Base-by-base conservation (phyloP, 495 filamentous ascomycete genomes). In the Penicillium subrubescens region DNA sequence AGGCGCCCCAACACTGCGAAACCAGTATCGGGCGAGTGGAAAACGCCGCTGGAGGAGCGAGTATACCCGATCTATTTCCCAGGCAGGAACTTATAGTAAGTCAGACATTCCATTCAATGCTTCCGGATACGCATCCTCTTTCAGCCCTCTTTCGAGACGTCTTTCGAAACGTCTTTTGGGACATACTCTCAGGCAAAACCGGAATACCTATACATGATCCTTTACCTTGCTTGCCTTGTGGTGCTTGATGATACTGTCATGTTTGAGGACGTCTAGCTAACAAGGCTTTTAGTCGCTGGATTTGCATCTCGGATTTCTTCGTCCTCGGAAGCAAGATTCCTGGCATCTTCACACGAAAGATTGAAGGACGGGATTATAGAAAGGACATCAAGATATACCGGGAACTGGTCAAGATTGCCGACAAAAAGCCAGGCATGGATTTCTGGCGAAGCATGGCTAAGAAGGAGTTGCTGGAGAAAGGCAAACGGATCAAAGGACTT, bases 371-470 rank as follows among this genome's bases (percentile, higher is more conserved):
- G 8, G 27, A 54, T 8, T n/a, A 54, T n/a, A 34, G 0, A 8
- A 12, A 7, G 14, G 51, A 54, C 2, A 8, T 6, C 3, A 54
- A 34, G 14, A 19, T 70, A 2, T 72, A 66, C 21, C 52, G 44
- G 6, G 33, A 57, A 2, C 41, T 72, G 1, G 17, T 60, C 5
- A 23, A 27, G 5, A 62, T 72, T 17, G 57, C 62, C 8, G 21
- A 12, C 0, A 55, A 19, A 17, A 27, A 54, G 2, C 67, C 65
- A 2, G 29, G 1, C 2, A 54, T 57, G 0, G 23, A 46, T 3
- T 72, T 70, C 50, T 67, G 67, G 70, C n/a, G 56, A 39, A n/a
- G 53, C 5, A 72, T 70, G 70, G 39, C 65, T 6, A 35, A 63
- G 4, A 55, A 53, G 8, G 64, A 72, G 35, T 15, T 14, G 2